Evolutionary conservation across 305 asterid species (phyloP).

Genomic region (Lippia alba): DNA sequence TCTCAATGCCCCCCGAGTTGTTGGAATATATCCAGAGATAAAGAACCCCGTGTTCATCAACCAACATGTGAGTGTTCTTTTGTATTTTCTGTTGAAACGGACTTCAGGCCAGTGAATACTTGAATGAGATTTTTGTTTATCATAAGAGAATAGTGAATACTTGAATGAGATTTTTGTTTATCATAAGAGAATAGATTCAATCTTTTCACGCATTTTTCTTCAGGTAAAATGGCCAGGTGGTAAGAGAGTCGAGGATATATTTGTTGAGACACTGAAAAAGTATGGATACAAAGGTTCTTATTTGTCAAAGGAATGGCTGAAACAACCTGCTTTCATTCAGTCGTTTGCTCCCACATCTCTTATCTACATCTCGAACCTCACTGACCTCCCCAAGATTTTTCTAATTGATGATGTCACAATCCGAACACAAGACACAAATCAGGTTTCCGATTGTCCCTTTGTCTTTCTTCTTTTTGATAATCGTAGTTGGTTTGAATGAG

Average conservation of each 20-base stretch:
- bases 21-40: conserved; percentile 97
- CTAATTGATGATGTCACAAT: conserved; percentile 62
- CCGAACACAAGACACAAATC: conserved; percentile 92
- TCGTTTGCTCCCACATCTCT: conserved; percentile 97
- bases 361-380: conserved; percentile 63
- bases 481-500: background rate
- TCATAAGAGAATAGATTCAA: conserved; percentile 5
- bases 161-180: background rate
- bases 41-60: conserved; percentile 86
- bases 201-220: conserved; percentile 17
- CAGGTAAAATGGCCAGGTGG: conserved; percentile 93
- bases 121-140: background rate
- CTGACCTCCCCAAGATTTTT: conserved; percentile 83
- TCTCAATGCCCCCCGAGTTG: conserved; percentile 78
- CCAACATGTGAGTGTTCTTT: conserved; percentile 63
- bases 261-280: conserved; percentile 72
- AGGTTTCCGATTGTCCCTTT: conserved; percentile 49
- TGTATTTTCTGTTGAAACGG: conserved; percentile 22
- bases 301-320: conserved; percentile 85
- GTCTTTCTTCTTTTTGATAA: background rate
- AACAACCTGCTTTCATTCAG: conserved; percentile 83
- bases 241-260: conserved; percentile 84
- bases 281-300: conserved; percentile 85
- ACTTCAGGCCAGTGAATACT: background rate
- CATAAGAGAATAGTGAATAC: no score